Evolutionary conservation across 768 basidiomycete genomes (phyloP).

Genomic region (Russula dissimulans): DNA sequence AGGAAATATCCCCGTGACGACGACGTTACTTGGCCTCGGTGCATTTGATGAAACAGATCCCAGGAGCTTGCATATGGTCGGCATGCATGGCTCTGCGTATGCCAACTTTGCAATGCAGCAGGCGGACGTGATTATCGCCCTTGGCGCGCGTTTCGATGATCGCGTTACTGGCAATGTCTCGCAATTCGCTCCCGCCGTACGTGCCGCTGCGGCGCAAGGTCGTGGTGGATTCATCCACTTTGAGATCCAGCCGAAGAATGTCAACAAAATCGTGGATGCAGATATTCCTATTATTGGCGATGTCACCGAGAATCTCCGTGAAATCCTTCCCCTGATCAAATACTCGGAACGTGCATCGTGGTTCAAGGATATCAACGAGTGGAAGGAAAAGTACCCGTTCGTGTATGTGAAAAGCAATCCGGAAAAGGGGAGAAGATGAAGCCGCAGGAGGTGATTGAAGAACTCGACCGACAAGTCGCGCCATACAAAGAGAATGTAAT

Average conservation of each 20-base stretch:
- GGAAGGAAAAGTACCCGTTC: slow-evolving; percentile 90
- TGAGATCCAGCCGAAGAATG: slow-evolving; percentile 96
- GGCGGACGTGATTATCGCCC: slow-evolving; percentile 95
- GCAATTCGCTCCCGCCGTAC: slow-evolving; percentile 84
- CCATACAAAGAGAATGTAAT: slow-evolving; percentile 81
- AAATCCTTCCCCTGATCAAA: slow-evolving; percentile 74
- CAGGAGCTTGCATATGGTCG: slow-evolving; percentile 90
- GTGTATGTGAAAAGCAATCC: slow-evolving; percentile 56
- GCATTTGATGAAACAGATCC: slow-evolving; percentile 88
- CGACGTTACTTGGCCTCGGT: slow-evolving; percentile 94
- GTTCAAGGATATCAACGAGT: slow-evolving; percentile 72
- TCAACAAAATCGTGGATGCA: slow-evolving; percentile 97
- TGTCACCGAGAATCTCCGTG: slow-evolving; percentile 72
- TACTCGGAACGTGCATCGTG: slow-evolving; percentile 58
- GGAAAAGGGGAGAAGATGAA: slow-evolving; percentile 61
- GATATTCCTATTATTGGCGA: slow-evolving; percentile 92
- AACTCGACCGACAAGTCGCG: slow-evolving; percentile 69
- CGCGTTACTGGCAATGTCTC: slow-evolving; percentile 91
- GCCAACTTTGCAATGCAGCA: slow-evolving; percentile 97
- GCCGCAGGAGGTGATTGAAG: slow-evolving; percentile 94
- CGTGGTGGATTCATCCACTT: slow-evolving; percentile 98
- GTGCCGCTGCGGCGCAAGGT: slow-evolving; percentile 74
- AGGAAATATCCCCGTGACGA: slow-evolving; percentile 95
- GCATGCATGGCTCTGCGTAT: slow-evolving; percentile 97
- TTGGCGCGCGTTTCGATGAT: slow-evolving; percentile 95